Evolutionary conservation across 108 stramenopile species (phyloP).

Genomic region (Pseudonitzschia delicatissima): DNA sequence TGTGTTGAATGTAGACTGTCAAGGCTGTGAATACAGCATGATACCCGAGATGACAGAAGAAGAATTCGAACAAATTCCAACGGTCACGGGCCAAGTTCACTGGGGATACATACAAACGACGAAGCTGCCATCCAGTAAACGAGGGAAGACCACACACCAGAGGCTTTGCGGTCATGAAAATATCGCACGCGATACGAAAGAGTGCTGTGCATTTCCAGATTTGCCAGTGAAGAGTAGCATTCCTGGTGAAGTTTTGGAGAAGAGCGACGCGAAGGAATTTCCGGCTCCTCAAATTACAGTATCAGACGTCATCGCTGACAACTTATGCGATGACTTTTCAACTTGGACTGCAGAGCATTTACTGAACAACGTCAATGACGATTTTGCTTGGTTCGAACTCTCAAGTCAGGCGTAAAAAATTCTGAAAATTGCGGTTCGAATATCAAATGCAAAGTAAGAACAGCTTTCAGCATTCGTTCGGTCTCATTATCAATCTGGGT

Average conservation of each 20-base stretch:
- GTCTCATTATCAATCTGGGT: too few relatives aligned
- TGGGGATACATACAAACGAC: slow-evolving; percentile 73
- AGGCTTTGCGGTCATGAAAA: slow-evolving; percentile 75
- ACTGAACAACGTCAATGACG: slow-evolving; percentile 55
- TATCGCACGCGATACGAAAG: slow-evolving; percentile 66
- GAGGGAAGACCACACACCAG: slow-evolving; percentile 59
- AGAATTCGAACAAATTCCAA: slow-evolving; percentile 62
- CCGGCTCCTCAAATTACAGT: slow-evolving; percentile 39
- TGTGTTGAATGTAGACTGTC: slow-evolving; percentile 76
- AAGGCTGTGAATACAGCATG: slow-evolving; percentile 80
- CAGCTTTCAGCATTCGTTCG: too few relatives aligned
- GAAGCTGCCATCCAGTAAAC: slow-evolving; percentile 58
- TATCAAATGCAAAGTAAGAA: too few relatives aligned
- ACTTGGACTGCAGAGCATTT: slow-evolving; percentile 52
- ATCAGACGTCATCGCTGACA: slow-evolving; percentile 54
- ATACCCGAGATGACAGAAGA: slow-evolving; percentile 63
- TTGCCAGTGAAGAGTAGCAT: slow-evolving; percentile 45
- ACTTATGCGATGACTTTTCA: slow-evolving; percentile 61
- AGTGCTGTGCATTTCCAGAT: slow-evolving; percentile 70
- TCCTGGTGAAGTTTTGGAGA: slow-evolving; percentile 28
- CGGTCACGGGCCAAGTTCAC: slow-evolving; percentile 65
- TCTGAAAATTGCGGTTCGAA: not conserved
- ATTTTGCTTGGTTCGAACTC: slow-evolving; percentile 77
- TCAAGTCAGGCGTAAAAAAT: slow-evolving; percentile 30
- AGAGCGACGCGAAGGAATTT: slow-evolving; percentile 16